Evolutionary conservation across 805 yeast species (phyloP), one percentile per base, ranked within the genome.

Genomic region (Pichia phayaonensis): DNA sequence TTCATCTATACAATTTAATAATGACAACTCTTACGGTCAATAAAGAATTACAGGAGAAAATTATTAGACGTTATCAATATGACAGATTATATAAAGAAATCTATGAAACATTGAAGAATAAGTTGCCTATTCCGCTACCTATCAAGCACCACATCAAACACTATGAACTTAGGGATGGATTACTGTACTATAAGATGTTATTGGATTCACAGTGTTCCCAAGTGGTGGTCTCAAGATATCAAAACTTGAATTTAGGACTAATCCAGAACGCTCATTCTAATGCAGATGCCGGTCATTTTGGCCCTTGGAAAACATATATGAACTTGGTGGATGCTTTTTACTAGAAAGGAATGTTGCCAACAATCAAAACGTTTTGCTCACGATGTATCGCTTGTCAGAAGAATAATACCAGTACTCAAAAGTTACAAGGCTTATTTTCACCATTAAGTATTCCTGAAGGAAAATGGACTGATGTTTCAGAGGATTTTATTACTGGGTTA

Each of bases 401-500:
- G 12, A 8, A 16, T 5, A 44, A 44, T 4, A 8, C 23, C 4
- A 4, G 21, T 10, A 34, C 18, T 13, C 29, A 22, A 22, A 13
- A 11, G 22, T 12, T 15, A 5, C 41, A 47, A 38, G 50, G 50
- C 1, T 36, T 47, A 26, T 42, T 47, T 10, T 1, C 15, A 12
- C 50, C 50, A 4, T 21, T 42, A 22, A 39, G 36, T 1, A 13
- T 47, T 11, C 42, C 42, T 6, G 29, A 26, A n/a, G 50, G 50
- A 11, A 42, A 46, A 34, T 42, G 50, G 46, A 47, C 42, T 8
- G 42, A 36, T 36, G n/a, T 42, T 15, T 31, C 42, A 2, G n/a
- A 42, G 42, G 45, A 47, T 47, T 47, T 47, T 34, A 7, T 36
- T 15, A 34, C 45, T 3, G 50, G 46, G 2, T 20, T 47, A 2